Conservation (phyloP, 208 protist genomes). For the Naegleria lovaniensis region DNA sequence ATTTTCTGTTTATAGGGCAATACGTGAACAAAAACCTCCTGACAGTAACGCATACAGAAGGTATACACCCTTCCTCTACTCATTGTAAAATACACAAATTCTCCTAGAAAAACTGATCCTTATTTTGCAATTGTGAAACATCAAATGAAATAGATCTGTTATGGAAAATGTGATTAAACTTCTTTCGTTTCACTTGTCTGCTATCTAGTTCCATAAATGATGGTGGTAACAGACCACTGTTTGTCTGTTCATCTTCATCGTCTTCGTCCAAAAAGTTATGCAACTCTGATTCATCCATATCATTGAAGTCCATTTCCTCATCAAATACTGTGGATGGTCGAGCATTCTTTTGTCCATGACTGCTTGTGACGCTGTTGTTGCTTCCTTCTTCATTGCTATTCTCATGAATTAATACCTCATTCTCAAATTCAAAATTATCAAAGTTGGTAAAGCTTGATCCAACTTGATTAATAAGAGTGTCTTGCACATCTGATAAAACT, state of each 20-base stretch:
- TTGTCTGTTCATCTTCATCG: not conserved
- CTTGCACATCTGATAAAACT: not conserved
- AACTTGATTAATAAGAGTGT: not conserved
- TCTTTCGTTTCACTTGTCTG: not conserved
- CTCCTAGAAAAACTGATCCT: not conserved
- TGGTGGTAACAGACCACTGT: not conserved
- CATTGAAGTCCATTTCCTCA: not conserved
- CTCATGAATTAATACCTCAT: not conserved
- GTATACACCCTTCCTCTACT: not conserved
- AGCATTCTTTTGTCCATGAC: not conserved
- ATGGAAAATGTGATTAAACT: not conserved
- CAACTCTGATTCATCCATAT: not conserved
- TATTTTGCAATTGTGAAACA: not conserved
- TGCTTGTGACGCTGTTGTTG: not conserved
- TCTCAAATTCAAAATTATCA: not conserved
- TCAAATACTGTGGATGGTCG: not conserved
- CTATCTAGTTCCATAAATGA: not conserved
- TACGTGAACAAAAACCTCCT: not conserved
- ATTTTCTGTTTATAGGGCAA: not conserved
- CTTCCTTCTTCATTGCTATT: not conserved
- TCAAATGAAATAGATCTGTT: conserved; percentile 11
- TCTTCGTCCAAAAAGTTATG: not conserved
- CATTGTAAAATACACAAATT: not conserved
- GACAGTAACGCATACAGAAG: not conserved
- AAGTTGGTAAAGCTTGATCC: not conserved